phyloP scores from a whole-genome alignment of 352 stramenopile genomes.

The Pythium folliculosum region DNA sequence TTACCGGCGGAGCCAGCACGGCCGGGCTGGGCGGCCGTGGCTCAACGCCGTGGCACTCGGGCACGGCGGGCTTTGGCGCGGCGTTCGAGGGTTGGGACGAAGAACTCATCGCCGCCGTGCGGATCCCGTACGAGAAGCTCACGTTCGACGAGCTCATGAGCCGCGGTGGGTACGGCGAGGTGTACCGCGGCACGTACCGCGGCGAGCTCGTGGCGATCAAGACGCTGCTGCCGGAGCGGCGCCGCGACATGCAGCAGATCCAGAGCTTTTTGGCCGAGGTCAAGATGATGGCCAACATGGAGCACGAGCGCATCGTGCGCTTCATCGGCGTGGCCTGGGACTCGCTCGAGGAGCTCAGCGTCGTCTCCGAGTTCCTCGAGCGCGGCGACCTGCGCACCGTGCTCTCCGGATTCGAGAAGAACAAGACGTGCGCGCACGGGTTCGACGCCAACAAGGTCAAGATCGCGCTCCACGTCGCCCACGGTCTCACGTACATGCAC shows the following conservation, averaged over 20 bases:
- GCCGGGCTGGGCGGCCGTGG: neutral
- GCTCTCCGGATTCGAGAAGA: conserved; percentile 33
- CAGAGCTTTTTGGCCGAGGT: conserved; percentile 51
- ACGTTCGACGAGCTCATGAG: conserved; percentile 43
- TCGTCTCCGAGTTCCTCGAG: conserved; percentile 34
- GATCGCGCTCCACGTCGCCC: conserved; percentile 40
- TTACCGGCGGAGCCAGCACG: neutral
- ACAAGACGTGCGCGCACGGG: conserved; percentile 18
- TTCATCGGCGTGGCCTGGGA: conserved; percentile 69
- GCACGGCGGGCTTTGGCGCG: conserved; percentile 1
- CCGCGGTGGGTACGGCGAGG: conserved; percentile 49
- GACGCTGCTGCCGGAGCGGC: conserved; percentile 49
- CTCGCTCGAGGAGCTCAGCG: conserved; percentile 26
- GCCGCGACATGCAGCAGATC: conserved; percentile 55
- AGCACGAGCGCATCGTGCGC: conserved; percentile 62
- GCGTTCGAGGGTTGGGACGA: conserved; percentile 17
- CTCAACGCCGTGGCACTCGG: conserved; percentile 2
- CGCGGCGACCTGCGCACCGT: conserved; percentile 34
- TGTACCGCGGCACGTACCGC: conserved; percentile 48
- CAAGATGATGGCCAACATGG: conserved; percentile 55
- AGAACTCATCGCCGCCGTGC: conserved; percentile 27
- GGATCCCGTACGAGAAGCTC: conserved; percentile 51
- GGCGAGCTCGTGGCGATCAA: conserved; percentile 57
- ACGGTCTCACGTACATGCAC: conserved; percentile 34
- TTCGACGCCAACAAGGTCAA: conserved; percentile 40